A percentile compares a stretch with the other conserved stretches of the same genome.
These are phyloP conservation scores for Suhomyces taliae DNA, from an alignment of 1,139 yeast genomes.

Conservation along the genomic window DNA sequence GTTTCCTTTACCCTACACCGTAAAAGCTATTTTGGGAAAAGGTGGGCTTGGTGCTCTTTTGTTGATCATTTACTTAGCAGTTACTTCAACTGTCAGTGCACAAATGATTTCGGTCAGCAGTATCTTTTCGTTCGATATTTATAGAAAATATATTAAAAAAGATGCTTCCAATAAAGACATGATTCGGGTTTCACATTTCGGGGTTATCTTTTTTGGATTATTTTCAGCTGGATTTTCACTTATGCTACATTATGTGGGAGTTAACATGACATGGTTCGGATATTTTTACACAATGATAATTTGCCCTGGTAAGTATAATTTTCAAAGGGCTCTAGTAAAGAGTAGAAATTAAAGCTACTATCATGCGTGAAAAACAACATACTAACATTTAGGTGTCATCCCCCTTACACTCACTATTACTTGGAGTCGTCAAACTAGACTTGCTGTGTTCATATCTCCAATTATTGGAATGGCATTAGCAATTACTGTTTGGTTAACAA, in stretches of 20 bases:
- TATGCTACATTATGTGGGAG: slow-evolving; percentile 34
- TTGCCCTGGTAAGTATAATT: slow-evolving; percentile 25
- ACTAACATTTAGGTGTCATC: slow-evolving; percentile 18
- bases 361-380: neutral
- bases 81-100: slow-evolving; percentile 34
- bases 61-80: slow-evolving; percentile 30
- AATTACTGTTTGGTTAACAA: slow-evolving; percentile 25
- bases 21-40: slow-evolving; percentile 28
- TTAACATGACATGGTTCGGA: slow-evolving; percentile 36
- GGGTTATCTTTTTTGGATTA: slow-evolving; percentile 30
- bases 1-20: slow-evolving; percentile 27
- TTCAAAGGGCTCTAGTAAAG: no score
- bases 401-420: slow-evolving; percentile 34
- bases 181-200: slow-evolving; percentile 29
- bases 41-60: slow-evolving; percentile 32
- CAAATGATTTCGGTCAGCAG: slow-evolving; percentile 34
- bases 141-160: slow-evolving; percentile 28
- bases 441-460: slow-evolving; percentile 30
- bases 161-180: slow-evolving; percentile 26
- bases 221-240: slow-evolving; percentile 31
- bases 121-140: slow-evolving; percentile 32
- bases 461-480: slow-evolving; percentile 25
- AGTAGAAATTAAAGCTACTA: no score
- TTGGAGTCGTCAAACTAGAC: slow-evolving; percentile 32
- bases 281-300: slow-evolving; percentile 36